Evolutionary conservation across 2,329 filamentous ascomycete genomes (phyloP).

Genomic region (Coniella vitis): DNA sequence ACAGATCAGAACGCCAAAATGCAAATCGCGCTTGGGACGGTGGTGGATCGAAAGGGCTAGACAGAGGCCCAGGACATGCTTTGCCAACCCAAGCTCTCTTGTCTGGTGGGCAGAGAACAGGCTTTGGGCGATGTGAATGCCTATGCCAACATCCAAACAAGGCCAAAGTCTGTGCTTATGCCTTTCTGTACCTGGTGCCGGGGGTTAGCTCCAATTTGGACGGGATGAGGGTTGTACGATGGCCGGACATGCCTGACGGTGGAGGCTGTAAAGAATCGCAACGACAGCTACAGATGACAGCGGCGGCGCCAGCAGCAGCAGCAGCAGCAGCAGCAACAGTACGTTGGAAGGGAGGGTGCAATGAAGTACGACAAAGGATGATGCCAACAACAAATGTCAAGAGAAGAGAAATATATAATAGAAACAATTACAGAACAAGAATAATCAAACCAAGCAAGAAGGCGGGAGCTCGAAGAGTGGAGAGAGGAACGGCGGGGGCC

Average conservation of each 20-base stretch:
- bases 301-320: not conserved
- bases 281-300: not conserved
- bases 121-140: no score
- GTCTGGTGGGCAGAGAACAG: no score
- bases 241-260: constrained; percentile 1
- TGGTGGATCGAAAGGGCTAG: not conserved
- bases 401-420: no score
- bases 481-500: not conserved
- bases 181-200: not conserved
- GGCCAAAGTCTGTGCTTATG: not conserved
- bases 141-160: no score
- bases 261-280: not conserved
- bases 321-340: no score
- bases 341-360: no score
- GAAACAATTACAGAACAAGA: no score
- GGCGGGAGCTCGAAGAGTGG: not conserved
- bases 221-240: not conserved
- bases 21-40: no score
- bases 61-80: not conserved
- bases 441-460: not conserved
- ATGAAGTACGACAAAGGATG: no score
- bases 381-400: no score
- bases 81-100: not conserved
- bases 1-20: no score
- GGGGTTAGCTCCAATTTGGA: not conserved